Evolutionary conservation across 768 basidiomycete species (phyloP).

Genomic region (Amyloporia xantha): DNA sequence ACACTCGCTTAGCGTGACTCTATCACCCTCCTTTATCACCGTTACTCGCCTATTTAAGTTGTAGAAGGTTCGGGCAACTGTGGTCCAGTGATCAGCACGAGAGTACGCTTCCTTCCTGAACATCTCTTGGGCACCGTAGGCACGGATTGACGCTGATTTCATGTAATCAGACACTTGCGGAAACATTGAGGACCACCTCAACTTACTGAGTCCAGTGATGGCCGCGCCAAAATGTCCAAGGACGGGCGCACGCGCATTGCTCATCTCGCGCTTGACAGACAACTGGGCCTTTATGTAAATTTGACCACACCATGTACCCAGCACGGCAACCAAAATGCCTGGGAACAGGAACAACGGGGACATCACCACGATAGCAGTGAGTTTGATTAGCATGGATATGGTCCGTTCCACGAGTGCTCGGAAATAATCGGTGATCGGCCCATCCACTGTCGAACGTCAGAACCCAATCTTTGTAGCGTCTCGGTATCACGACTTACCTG

Average conservation of each 20-base stretch:
- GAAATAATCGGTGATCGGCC: slow-evolving; percentile 24
- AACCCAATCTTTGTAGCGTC: too few species aligned
- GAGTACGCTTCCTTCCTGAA: slow-evolving; percentile 36
- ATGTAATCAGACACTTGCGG: neutral
- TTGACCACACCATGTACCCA: slow-evolving; percentile 41
- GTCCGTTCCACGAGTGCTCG: slow-evolving; percentile 25
- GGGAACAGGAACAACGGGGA: slow-evolving; percentile 38
- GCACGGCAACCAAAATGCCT: slow-evolving; percentile 27
- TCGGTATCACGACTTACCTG: slow-evolving; percentile 13
- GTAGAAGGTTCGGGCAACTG: slow-evolving; percentile 38
- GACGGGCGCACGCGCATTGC: slow-evolving; percentile 43
- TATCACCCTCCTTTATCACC: neutral
- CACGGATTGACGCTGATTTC: slow-evolving; percentile 40
- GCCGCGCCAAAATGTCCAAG: slow-evolving; percentile 49
- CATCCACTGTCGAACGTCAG: slow-evolving; percentile 35
- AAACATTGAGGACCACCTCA: neutral
- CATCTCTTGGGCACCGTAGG: slow-evolving; percentile 45
- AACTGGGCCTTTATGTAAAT: slow-evolving; percentile 55
- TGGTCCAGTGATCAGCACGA: slow-evolving; percentile 42
- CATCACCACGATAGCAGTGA: slow-evolving; percentile 32
- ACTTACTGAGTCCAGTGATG: slow-evolving; percentile 41
- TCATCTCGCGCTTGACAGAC: slow-evolving; percentile 53
- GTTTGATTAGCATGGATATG: slow-evolving; percentile 26
- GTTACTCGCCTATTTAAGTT: slow-evolving; percentile 31
- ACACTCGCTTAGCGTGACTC: neutral